Conservation (phyloP, 179 eudicot species). For the Beta corolliflora region DNA sequence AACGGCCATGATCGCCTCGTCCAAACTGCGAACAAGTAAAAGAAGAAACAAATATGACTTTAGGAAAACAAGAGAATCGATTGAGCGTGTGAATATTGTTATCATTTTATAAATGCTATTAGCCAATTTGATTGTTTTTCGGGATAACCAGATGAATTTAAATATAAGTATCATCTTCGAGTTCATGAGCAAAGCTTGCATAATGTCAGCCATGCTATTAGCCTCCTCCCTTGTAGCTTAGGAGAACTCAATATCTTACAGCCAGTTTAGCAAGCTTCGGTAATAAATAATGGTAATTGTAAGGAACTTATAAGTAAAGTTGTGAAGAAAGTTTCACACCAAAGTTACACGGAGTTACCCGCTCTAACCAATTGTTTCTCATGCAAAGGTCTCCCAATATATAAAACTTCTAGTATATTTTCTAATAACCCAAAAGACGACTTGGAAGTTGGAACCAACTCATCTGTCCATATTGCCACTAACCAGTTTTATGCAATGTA, state of each 20-base stretch:
- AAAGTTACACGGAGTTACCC: neutral
- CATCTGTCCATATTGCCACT: neutral
- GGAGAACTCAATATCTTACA: no score
- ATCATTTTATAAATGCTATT: no score
- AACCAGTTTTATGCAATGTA: neutral
- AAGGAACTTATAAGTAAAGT: no score
- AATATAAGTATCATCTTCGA: no score
- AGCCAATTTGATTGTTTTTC: no score
- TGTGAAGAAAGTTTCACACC: no score
- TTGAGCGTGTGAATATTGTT: neutral
- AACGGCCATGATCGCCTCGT: conserved; percentile 96
- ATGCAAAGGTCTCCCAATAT: neutral
- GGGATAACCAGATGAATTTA: no score
- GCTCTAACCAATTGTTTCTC: neutral
- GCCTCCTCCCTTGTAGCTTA: no score
- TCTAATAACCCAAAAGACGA: neutral
- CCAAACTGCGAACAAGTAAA: conserved; percentile 58
- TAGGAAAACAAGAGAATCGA: neutral
- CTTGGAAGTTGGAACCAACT: neutral
- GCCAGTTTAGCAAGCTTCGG: no score
- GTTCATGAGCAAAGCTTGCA: no score
- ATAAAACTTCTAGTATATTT: neutral
- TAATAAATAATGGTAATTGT: no score
- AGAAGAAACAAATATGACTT: neutral
- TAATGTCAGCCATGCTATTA: no score